Evolutionary conservation across 2,329 filamentous ascomycete genomes (phyloP).

Genomic region (Davidsoniella eucalypti): DNA sequence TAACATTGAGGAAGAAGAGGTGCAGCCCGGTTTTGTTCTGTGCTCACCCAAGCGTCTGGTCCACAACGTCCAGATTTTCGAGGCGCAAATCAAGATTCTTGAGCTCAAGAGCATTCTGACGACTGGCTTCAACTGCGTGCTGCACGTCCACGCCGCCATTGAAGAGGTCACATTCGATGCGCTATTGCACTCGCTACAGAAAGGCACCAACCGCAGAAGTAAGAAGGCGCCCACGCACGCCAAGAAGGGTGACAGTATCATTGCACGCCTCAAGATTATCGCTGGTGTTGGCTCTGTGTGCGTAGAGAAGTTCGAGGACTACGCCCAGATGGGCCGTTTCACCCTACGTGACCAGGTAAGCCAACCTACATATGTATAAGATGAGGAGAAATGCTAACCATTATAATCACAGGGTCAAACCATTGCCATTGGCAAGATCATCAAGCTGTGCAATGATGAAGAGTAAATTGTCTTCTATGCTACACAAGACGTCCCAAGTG

Average conservation of each 20-base stretch:
- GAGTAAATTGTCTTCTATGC: slow-evolving; percentile 16
- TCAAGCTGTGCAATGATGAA: slow-evolving; percentile 50
- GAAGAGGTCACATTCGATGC: slow-evolving; percentile 89
- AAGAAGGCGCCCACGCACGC: slow-evolving; percentile 88
- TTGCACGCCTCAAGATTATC: slow-evolving; percentile 76
- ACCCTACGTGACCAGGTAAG: slow-evolving; percentile 74
- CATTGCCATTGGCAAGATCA: slow-evolving; percentile 98
- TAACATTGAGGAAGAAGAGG: slow-evolving; percentile 94
- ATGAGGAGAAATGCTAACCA: not conserved
- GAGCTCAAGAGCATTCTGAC: slow-evolving; percentile 89
- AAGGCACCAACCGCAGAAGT: slow-evolving; percentile 83
- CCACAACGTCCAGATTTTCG: slow-evolving; percentile 76
- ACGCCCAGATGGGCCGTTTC: slow-evolving; percentile 83
- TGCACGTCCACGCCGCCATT: slow-evolving; percentile 93
- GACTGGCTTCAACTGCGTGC: slow-evolving; percentile 91
- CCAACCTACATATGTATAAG: slow-evolving; percentile 1
- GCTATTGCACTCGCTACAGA: slow-evolving; percentile 85
- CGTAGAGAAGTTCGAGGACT: slow-evolving; percentile 88
- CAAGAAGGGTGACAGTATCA: slow-evolving; percentile 66
- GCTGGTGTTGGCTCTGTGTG: slow-evolving; percentile 77
- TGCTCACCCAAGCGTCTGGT: slow-evolving; percentile 90
- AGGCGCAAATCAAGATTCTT: slow-evolving; percentile 90
- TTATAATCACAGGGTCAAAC: slow-evolving; percentile 67
- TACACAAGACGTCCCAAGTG: slow-evolving; percentile 3
- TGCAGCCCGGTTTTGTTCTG: slow-evolving; percentile 86